phyloP scores from a whole-genome alignment of 2,329 filamentous ascomycete genomes.

The Elsinoe necatrix region DNA sequence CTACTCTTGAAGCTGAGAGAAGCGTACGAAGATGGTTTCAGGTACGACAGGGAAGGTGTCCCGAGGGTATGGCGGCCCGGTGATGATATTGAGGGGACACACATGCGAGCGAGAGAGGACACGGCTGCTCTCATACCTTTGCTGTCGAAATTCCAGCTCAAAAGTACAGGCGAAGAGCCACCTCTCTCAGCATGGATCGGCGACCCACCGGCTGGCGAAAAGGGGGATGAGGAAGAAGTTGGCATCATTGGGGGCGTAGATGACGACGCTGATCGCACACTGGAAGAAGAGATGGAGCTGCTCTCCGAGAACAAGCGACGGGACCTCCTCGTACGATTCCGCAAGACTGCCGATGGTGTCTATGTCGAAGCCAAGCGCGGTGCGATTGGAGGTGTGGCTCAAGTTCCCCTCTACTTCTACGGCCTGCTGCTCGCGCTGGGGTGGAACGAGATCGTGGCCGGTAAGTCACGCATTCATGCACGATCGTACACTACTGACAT shows the following conservation, averaged over 20 bases:
- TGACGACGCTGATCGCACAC: constrained; percentile 76
- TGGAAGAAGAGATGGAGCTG: constrained; percentile 96
- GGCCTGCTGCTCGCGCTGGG: constrained; percentile 78
- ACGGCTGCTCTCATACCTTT: constrained; percentile 86
- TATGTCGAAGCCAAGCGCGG: constrained; percentile 97
- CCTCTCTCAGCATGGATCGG: constrained; percentile 83
- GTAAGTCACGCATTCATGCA: constrained; percentile 46
- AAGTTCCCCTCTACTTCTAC: constrained; percentile 93
- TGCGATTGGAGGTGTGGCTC: constrained; percentile 88
- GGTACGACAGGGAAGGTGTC: constrained; percentile 90
- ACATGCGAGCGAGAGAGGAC: constrained; percentile 84
- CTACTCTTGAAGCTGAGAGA: constrained; percentile 89
- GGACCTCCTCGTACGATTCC: constrained; percentile 88
- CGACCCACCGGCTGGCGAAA: constrained; percentile 61
- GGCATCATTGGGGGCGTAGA: constrained; percentile 86
- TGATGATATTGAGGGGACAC: constrained; percentile 93
- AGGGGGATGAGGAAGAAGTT: constrained; percentile 81
- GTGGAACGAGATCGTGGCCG: constrained; percentile 97
- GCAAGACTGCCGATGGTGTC: constrained; percentile 95
- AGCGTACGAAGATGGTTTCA: constrained; percentile 99
- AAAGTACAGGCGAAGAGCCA: constrained; percentile 64
- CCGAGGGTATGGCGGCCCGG: constrained; percentile 93
- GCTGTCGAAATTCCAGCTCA: constrained; percentile 72
- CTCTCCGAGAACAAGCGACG: constrained; percentile 82
- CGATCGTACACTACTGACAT: neutral